Percentiles rank a stretch among this genome's conserved stretches.
Evolutionary conservation across 1,139 yeast species (phyloP).

Genomic region (Diutina rugosa): DNA sequence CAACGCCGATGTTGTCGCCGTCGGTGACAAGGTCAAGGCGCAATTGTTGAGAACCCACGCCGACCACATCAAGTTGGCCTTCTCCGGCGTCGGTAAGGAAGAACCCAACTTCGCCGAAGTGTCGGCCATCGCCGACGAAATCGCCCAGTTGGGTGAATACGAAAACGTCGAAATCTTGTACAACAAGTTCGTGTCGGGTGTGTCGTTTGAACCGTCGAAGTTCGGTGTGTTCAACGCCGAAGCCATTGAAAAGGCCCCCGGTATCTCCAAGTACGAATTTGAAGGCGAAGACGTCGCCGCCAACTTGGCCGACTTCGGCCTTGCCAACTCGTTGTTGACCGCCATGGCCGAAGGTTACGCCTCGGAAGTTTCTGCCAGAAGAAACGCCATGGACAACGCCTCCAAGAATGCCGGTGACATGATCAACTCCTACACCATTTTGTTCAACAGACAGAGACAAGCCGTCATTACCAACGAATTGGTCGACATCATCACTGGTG

Average conservation of each 20-base stretch:
- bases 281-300: slow-evolving; percentile 59
- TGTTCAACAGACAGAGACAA: slow-evolving; percentile 99
- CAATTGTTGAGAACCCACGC: slow-evolving; percentile 81
- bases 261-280: slow-evolving; percentile 69
- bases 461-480: slow-evolving; percentile 99
- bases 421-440: slow-evolving; percentile 90
- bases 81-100: slow-evolving; percentile 90
- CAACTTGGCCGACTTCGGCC: slow-evolving; percentile 71
- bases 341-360: slow-evolving; percentile 98
- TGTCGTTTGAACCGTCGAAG: slow-evolving; percentile 76
- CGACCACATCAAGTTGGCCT: slow-evolving; percentile 55
- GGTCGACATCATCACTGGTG: slow-evolving; percentile 99
- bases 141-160: slow-evolving; percentile 55
- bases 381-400: slow-evolving; percentile 99
- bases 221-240: slow-evolving; percentile 57
- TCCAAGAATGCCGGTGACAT: slow-evolving; percentile 99
- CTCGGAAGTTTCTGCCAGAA: slow-evolving; percentile 95
- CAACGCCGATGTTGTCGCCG: slow-evolving; percentile 67
- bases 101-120: slow-evolving; percentile 92
- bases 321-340: slow-evolving; percentile 80
- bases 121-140: slow-evolving; percentile 78
- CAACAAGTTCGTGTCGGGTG: slow-evolving; percentile 81
- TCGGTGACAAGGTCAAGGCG: slow-evolving; percentile 89
- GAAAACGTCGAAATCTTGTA: slow-evolving; percentile 69
- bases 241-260: slow-evolving; percentile 77